phyloP scores from a whole-genome alignment of 2,329 filamentous ascomycete genomes.

The Macrophomina phaseolina region DNA sequence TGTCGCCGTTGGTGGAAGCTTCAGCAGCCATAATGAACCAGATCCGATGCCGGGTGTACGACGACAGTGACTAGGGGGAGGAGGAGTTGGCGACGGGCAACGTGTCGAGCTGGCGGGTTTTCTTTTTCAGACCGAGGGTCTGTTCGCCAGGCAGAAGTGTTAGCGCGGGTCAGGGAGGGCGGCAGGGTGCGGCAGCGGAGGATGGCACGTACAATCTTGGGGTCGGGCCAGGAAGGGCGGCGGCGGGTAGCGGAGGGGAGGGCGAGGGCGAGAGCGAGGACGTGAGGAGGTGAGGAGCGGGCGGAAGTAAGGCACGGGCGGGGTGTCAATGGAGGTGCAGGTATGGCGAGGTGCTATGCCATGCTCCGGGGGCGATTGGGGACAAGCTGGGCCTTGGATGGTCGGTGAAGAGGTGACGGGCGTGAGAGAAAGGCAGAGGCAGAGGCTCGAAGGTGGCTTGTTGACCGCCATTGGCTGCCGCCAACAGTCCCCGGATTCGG shows the following conservation, averaged over 20 bases:
- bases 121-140: constrained; percentile 33
- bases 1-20: constrained; percentile 42
- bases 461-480: constrained; percentile 22
- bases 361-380: background rate
- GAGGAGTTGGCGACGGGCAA: constrained; percentile 48
- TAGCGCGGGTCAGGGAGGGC: background rate
- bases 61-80: constrained; percentile 20
- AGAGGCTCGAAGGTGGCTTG: constrained; percentile 13
- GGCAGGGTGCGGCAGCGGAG: background rate
- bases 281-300: constrained; percentile 1
- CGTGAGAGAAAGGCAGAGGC: background rate
- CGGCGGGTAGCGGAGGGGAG: background rate
- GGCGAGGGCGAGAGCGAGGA: background rate
- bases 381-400: constrained; percentile 5
- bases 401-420: constrained; percentile 2
- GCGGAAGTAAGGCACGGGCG: constrained; percentile 25
- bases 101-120: constrained; percentile 30
- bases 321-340: background rate
- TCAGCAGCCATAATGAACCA: constrained; percentile 43
- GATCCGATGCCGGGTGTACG: constrained; percentile 25
- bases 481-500: constrained; percentile 12
- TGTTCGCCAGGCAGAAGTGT: constrained; percentile 51
- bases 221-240: constrained; percentile 5
- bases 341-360: constrained; percentile 1
- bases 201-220: constrained; percentile 30